Evolutionary conservation across 768 basidiomycete species (phyloP).

Genomic region (Boletus barrowsii): DNA sequence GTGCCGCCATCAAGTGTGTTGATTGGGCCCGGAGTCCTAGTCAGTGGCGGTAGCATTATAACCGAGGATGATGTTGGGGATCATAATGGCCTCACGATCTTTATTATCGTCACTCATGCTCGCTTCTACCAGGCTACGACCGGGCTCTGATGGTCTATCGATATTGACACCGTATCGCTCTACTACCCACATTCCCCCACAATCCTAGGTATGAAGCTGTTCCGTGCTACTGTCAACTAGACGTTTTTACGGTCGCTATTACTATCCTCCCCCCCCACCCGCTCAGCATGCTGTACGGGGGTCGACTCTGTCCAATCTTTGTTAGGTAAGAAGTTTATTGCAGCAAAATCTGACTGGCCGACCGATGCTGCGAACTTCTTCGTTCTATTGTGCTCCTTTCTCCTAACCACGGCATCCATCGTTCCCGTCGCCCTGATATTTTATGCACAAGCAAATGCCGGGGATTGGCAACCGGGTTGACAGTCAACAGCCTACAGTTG

Average conservation of each 20-base stretch:
- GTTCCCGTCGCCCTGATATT: background rate
- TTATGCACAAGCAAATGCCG: background rate
- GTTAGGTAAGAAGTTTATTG: background rate
- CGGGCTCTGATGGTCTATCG: too few relatives aligned
- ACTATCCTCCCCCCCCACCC: background rate
- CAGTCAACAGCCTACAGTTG: background rate
- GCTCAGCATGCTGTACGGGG: background rate
- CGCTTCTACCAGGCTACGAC: too few relatives aligned
- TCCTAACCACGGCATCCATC: background rate
- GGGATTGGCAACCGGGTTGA: slow-evolving; percentile 1
- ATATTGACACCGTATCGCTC: too few relatives aligned
- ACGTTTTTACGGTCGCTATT: background rate
- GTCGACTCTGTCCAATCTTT: background rate
- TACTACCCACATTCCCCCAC: too few relatives aligned
- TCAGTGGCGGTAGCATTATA: too few relatives aligned
- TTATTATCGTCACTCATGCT: too few relatives aligned
- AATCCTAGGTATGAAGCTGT: background rate
- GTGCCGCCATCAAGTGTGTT: too few relatives aligned
- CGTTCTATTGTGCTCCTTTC: background rate
- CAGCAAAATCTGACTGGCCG: background rate
- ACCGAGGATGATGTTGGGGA: too few relatives aligned
- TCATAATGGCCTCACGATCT: too few relatives aligned
- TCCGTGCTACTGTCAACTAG: background rate
- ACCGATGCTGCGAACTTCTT: background rate
- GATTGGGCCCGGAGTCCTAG: too few relatives aligned